Percentiles rank a stretch among this genome's conserved stretches.
Conservation (phyloP, 2,329 filamentous ascomycete species). For the Alternaria viburni region DNA sequence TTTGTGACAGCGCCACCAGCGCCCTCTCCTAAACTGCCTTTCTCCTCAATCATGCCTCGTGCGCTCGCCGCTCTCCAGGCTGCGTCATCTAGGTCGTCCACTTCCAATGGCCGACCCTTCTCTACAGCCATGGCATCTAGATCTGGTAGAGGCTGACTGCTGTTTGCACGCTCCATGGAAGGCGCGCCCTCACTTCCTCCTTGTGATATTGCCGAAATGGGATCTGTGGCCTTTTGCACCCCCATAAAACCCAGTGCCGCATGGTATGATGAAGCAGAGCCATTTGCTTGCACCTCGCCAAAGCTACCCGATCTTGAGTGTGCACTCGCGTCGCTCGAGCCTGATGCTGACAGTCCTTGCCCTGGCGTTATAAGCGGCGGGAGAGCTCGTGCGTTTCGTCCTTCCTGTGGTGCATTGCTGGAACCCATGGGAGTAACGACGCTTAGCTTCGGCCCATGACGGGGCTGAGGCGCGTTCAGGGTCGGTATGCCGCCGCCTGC, state of each 20-base stretch:
- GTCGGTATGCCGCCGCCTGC: slow-evolving; percentile 48
- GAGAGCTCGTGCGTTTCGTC: slow-evolving; percentile 61
- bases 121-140: slow-evolving; percentile 84
- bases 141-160: slow-evolving; percentile 75
- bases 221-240: slow-evolving; percentile 72
- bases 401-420: slow-evolving; percentile 73
- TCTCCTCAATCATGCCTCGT: slow-evolving; percentile 84
- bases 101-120: slow-evolving; percentile 82
- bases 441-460: slow-evolving; percentile 75
- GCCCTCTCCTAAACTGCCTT: slow-evolving; percentile 90
- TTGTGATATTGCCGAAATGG: slow-evolving; percentile 86
- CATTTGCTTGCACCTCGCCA: slow-evolving; percentile 78
- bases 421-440: slow-evolving; percentile 89
- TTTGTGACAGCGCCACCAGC: slow-evolving; percentile 94
- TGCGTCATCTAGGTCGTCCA: slow-evolving; percentile 93
- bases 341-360: slow-evolving; percentile 68
- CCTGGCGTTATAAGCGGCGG: slow-evolving; percentile 59
- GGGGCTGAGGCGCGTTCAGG: slow-evolving; percentile 57
- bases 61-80: slow-evolving; percentile 93
- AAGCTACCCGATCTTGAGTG: slow-evolving; percentile 87
- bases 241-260: slow-evolving; percentile 84
- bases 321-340: slow-evolving; percentile 79
- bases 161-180: slow-evolving; percentile 81
- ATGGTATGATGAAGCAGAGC: slow-evolving; percentile 81
- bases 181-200: slow-evolving; percentile 70